These are phyloP conservation scores for Pyrenochaeta sp. DNA, from an alignment of 2,329 filamentous ascomycete species.

Conservation along the genomic window DNA sequence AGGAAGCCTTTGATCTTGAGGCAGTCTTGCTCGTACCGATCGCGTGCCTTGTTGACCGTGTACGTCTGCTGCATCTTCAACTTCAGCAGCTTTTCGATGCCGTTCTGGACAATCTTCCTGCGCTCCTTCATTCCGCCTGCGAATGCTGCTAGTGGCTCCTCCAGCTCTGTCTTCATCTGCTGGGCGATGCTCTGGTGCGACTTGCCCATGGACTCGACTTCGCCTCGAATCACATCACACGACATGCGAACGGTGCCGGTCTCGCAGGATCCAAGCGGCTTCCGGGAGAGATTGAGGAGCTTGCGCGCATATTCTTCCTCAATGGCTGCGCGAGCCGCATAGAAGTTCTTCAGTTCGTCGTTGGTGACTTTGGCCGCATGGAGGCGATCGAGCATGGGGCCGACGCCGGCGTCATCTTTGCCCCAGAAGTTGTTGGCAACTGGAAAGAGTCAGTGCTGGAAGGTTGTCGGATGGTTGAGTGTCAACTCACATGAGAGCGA, in stretches of 20 bases:
- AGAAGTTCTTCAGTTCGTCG: constrained; percentile 92
- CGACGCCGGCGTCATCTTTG: constrained; percentile 95
- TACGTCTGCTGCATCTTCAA: constrained; percentile 91
- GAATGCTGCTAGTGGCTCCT: constrained; percentile 91
- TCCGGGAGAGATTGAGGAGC: constrained; percentile 82
- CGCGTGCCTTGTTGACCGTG: constrained; percentile 91
- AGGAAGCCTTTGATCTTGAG: constrained; percentile 98
- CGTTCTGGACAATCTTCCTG: constrained; percentile 92
- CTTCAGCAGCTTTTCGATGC: constrained; percentile 93
- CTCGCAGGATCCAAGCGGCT: constrained; percentile 88
- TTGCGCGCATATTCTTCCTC: constrained; percentile 97
- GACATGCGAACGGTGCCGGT: constrained; percentile 82
- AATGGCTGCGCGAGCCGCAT: constrained; percentile 86
- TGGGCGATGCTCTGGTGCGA: constrained; percentile 87
- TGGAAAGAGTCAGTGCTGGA: constrained; percentile 52
- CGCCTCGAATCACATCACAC: constrained; percentile 84
- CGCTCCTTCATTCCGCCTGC: constrained; percentile 95
- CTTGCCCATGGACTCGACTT: constrained; percentile 93
- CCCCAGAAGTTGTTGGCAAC: constrained; percentile 99
- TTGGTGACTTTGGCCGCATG: constrained; percentile 86
- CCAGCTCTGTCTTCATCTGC: constrained; percentile 95
- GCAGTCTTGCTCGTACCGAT: constrained; percentile 96
- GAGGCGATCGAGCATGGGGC: constrained; percentile 92
- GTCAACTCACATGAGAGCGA: constrained; percentile 69
- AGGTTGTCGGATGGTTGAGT: neutral